Evolutionary conservation across 2,329 filamentous ascomycete species (phyloP), one percentile per base, ranked within the genome.

Genomic region (Hirsutella rhossiliensis): DNA sequence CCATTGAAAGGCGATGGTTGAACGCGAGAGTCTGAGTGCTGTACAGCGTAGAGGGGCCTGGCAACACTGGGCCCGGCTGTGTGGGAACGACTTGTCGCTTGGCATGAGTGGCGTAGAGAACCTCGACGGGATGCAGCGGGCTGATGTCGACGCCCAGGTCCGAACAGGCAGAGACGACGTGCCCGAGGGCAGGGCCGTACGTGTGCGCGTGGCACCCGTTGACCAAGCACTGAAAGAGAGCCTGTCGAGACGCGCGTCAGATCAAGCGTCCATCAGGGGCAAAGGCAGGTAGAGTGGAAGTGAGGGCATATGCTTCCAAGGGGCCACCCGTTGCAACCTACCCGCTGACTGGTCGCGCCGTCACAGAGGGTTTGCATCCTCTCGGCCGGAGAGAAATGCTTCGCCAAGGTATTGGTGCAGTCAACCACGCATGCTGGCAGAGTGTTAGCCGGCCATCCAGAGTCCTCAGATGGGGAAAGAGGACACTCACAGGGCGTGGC

Each of bases 221-320:
- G 38, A 56, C 47, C 41, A 63, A 48, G 40, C 61, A 63, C 30
- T 55, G 49, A 31, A 61, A 63, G 13, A 62, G 47, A 30, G 54
- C 50, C 61, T 63, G 15, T 5, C 6, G 11, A 23, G 8, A 11
- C 15, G 13, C 13, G 34, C 3, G 19, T 38, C n/a, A 38, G 34
- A 12, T 23, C 13, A 17, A 27, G 7, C 15, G 12, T 30, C 27
- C 27, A 40, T 27, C 23, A 34, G 31, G 18, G 34, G n/a, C 15
- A 36, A 18, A 12, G 15, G 8, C 9, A 17, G 9, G 27, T 19
- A 23, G 18, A 13, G 31, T 4, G 31, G 31, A 15, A 7, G n/a
- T 19, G 28, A 19, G n/a, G 11, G 23, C 13, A 11, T 28, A n/a
- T 20, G 39, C 23, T 11, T n/a, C 3, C 9, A 5, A n/a, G 19